Base-by-base conservation (phyloP, 192 early-diverging fungal species). In the Coemansia sp. region DNA sequence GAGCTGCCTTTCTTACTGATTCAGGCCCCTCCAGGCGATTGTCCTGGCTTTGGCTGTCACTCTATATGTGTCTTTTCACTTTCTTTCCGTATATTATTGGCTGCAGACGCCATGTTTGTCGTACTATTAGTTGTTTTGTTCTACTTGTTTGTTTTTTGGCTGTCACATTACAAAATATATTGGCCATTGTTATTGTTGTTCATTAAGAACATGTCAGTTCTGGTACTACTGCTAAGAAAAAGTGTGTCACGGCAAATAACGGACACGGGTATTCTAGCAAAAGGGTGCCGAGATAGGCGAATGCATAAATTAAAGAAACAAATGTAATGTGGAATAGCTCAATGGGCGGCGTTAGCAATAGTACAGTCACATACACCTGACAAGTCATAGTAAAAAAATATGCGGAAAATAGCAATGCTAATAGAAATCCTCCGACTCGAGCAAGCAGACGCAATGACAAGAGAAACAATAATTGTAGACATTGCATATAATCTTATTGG, bases 241-340 rank as follows among this genome's bases (percentile, higher is more conserved):
- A 4, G 23, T 34, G 55, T 56, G 30, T 56, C 26, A 16, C 38
- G n/a, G 54, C 54, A 25, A 55, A n/a, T 30, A 55, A 55, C 28
- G 54, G 54, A 19, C 56, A 58, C 38, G 38, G 38, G 38, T 44
- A 44, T 44, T 44, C 38, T 44, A 14, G 38, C 38, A 16, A 44
- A 16, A 54, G 52, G n/a, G 12, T 38, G 44, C 44, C 32, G 16
- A 30, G 23, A 58, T 57, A 32, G 28, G 28, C 27, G 58, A 24
- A 44, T 59, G 60, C 60, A 62, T 53, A 44, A 44, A 44, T 44
- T 44, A 44, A 44, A 44, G 38, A 44, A 44, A 44, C 38, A 44
- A 44, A 16, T 44, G 12, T 44, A 44, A 44, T 44, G 38, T 44
- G 16, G 12, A 44, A 44, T 44, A 44, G 38, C 14, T 16, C 38